Percentiles rank a stretch among this genome's conserved stretches.
These are phyloP conservation scores for Casaregolazyma suthepensis DNA, from an alignment of 1,139 yeast genomes.

Conservation along the genomic window DNA sequence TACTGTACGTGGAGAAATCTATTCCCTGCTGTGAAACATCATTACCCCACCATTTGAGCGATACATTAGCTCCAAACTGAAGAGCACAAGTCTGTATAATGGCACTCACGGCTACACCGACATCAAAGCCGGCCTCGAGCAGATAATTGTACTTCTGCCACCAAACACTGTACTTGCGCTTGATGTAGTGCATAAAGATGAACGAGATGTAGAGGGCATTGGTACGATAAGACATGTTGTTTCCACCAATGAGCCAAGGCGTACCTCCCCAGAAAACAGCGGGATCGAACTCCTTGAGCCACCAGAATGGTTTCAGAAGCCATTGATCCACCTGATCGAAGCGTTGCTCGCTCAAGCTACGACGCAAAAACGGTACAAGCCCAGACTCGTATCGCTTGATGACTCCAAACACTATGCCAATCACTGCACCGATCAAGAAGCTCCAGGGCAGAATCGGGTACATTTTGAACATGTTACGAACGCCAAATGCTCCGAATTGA, in stretches of 20 bases:
- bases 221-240: conserved; percentile 44
- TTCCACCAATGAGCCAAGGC: conserved; percentile 35
- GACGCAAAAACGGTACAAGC: neutral
- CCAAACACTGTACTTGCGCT: conserved; percentile 46
- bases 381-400: neutral
- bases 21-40: conserved; percentile 39
- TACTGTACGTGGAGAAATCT: conserved; percentile 44
- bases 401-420: neutral
- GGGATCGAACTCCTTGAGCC: conserved; percentile 40
- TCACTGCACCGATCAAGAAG: conserved; percentile 44
- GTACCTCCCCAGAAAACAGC: conserved; percentile 38
- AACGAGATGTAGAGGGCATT: conserved; percentile 48
- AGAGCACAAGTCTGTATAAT: conserved; percentile 52
- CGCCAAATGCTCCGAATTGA: conserved; percentile 59
- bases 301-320: conserved; percentile 29
- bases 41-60: conserved; percentile 59
- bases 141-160: conserved; percentile 65
- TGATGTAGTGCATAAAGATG: conserved; percentile 49
- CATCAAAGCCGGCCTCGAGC: conserved; percentile 49
- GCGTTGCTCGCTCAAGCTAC: neutral
- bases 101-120: conserved; percentile 57
- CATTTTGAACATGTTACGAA: conserved; percentile 44
- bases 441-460: conserved; percentile 50
- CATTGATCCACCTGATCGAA: conserved; percentile 22
- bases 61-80: conserved; percentile 37